Evolutionary conservation across 331 rosid genomes (phyloP).

Genomic region (Telfairia occidentalis): DNA sequence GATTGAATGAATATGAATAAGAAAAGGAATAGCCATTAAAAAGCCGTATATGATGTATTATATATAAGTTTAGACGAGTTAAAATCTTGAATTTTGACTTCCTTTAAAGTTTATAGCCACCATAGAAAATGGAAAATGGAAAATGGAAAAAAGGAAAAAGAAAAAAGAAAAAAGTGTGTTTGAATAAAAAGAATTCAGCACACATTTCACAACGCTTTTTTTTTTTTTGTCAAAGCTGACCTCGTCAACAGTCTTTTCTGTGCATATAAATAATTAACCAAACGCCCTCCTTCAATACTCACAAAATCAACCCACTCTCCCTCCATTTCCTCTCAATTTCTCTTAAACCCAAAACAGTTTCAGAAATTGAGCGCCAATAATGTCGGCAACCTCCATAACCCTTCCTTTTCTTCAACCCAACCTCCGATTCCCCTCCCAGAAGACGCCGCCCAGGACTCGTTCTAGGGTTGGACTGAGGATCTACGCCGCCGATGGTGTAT

Average conservation of each 20-base stretch:
- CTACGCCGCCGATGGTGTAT: slow-evolving; percentile 26
- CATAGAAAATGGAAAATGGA: neutral
- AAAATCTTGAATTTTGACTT: neutral
- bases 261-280: neutral
- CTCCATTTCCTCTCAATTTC: neutral
- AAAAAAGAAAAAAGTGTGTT: neutral
- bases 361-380: neutral
- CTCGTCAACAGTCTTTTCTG: neutral
- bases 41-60: neutral
- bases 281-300: neutral
- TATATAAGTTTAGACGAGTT: neutral
- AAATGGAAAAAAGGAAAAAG: neutral
- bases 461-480: slow-evolving; percentile 11
- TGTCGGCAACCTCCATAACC: neutral
- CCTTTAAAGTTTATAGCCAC: neutral
- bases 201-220: neutral
- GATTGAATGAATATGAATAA: too few species aligned
- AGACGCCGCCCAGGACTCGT: neutral
- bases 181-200: neutral
- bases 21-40: neutral
- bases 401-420: slow-evolving; percentile 26
- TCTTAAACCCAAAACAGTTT: neutral
- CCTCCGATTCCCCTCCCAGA: slow-evolving; percentile 14
- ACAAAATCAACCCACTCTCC: neutral
- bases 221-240: neutral